Percentiles rank a stretch among this genome's conserved stretches.
These are phyloP conservation scores for Candida schatavii DNA, from an alignment of 805 yeast species.

Conservation along the genomic window DNA sequence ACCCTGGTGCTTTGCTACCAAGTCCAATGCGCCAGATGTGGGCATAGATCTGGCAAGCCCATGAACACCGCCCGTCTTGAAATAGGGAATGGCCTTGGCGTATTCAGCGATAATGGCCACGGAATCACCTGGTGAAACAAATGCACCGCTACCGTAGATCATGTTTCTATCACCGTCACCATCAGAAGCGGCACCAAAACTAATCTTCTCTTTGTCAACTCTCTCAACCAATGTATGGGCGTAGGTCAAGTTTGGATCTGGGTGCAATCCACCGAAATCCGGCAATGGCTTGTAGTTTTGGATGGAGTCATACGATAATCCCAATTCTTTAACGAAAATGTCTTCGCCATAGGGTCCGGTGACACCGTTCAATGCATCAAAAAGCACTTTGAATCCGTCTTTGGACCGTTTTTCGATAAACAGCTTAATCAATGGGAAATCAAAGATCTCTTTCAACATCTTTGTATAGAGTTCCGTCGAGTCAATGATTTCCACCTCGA, in stretches of 20 bases:
- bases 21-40: slow-evolving; percentile 89
- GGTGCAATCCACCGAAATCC: slow-evolving; percentile 97
- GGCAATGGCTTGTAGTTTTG: slow-evolving; percentile 81
- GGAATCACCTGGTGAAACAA: slow-evolving; percentile 97
- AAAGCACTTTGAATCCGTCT: slow-evolving; percentile 65
- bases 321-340: slow-evolving; percentile 81
- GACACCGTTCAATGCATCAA: slow-evolving; percentile 91
- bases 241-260: slow-evolving; percentile 95
- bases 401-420: slow-evolving; percentile 56
- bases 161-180: slow-evolving; percentile 99
- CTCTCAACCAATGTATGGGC: slow-evolving; percentile 81
- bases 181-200: slow-evolving; percentile 97
- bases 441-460: slow-evolving; percentile 82
- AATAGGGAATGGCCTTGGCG: slow-evolving; percentile 87
- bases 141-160: slow-evolving; percentile 94
- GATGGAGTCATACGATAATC: slow-evolving; percentile 63
- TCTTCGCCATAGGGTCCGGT: slow-evolving; percentile 95
- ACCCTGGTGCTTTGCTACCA: slow-evolving; percentile 78
- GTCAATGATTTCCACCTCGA: slow-evolving; percentile 80
- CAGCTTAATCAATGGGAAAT: slow-evolving; percentile 71
- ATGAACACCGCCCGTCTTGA: slow-evolving; percentile 75
- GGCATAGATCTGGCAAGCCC: slow-evolving; percentile 99
- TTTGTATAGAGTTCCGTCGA: slow-evolving; percentile 74
- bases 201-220: slow-evolving; percentile 79
- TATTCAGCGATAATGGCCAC: slow-evolving; percentile 97